These are phyloP conservation scores for Cymbopogon flexuosus DNA, from an alignment of 202 grass and related monocot species.

Conservation along the genomic window DNA sequence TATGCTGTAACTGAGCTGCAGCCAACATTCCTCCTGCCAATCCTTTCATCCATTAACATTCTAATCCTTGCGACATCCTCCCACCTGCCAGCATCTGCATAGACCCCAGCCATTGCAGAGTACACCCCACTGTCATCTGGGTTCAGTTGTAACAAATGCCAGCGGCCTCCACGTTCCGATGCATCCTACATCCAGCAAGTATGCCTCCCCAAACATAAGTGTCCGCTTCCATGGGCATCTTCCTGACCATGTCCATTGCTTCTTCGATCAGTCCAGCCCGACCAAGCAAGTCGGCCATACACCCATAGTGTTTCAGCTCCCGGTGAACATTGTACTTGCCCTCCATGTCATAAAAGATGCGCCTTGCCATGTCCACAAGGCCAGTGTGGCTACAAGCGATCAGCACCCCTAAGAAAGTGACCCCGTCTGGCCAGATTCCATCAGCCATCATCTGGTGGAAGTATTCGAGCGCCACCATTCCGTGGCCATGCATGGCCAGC, in stretches of 20 bases:
- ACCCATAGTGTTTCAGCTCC: conserved; percentile 69
- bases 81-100: conserved; percentile 48
- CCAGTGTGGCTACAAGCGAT: conserved; percentile 59
- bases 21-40: conserved; percentile 41
- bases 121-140: conserved; percentile 54
- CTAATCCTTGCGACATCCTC: conserved; percentile 57
- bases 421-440: conserved; percentile 40
- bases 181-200: conserved; percentile 61
- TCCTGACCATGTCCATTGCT: conserved; percentile 48
- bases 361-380: conserved; percentile 41
- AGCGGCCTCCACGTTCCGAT: conserved; percentile 40
- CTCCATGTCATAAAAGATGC: conserved; percentile 56
- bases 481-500: conserved; percentile 56
- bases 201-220: conserved; percentile 60
- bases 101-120: conserved; percentile 53
- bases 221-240: conserved; percentile 50
- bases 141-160: conserved; percentile 45
- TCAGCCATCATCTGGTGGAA: conserved; percentile 39
- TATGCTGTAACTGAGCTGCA: conserved; percentile 37
- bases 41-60: conserved; percentile 43
- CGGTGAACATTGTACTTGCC: conserved; percentile 14
- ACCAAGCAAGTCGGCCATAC: conserved; percentile 62
- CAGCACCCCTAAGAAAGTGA: conserved; percentile 50
- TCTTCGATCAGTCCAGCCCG: conserved; percentile 51
- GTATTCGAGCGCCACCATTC: conserved; percentile 38